These are phyloP conservation scores for Infundibulicybe gibba DNA, from an alignment of 768 basidiomycete genomes.

Conservation along the genomic window DNA sequence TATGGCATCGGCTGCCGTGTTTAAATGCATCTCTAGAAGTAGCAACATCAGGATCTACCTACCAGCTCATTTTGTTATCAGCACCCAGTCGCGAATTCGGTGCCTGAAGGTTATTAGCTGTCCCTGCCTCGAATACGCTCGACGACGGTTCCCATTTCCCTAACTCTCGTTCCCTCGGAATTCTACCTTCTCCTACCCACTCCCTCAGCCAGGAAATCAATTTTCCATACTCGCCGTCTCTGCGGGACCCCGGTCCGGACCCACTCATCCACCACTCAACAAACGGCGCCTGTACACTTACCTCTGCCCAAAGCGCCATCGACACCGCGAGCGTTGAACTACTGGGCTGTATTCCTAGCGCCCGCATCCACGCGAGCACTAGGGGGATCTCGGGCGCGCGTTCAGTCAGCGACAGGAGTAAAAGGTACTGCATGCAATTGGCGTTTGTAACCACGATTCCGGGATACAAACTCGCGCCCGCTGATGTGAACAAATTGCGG, in stretches of 20 bases:
- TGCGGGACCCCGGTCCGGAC: constrained; percentile 4
- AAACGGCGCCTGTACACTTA: constrained; percentile 56
- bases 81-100: too few relatives aligned
- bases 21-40: not conserved
- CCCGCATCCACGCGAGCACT: constrained; percentile 72
- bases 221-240: constrained; percentile 36
- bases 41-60: not conserved
- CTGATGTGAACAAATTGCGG: constrained; percentile 17
- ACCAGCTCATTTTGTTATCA: not conserved
- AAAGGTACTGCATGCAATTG: constrained; percentile 57
- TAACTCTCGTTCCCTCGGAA: constrained; percentile 37
- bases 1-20: not conserved
- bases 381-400: constrained; percentile 60
- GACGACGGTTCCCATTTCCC: constrained; percentile 24
- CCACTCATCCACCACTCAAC: constrained; percentile 42
- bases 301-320: constrained; percentile 71
- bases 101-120: too few relatives aligned
- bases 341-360: constrained; percentile 49
- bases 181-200: constrained; percentile 49
- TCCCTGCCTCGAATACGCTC: not conserved
- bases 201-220: constrained; percentile 50
- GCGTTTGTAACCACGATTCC: constrained; percentile 40
- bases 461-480: constrained; percentile 16
- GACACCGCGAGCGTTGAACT: constrained; percentile 53
- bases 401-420: constrained; percentile 50